A percentile compares a stretch with the other conserved stretches of the same genome.
phyloP scores from a whole-genome alignment of 2,329 filamentous ascomycete genomes.

The Exophiala mesophila region DNA sequence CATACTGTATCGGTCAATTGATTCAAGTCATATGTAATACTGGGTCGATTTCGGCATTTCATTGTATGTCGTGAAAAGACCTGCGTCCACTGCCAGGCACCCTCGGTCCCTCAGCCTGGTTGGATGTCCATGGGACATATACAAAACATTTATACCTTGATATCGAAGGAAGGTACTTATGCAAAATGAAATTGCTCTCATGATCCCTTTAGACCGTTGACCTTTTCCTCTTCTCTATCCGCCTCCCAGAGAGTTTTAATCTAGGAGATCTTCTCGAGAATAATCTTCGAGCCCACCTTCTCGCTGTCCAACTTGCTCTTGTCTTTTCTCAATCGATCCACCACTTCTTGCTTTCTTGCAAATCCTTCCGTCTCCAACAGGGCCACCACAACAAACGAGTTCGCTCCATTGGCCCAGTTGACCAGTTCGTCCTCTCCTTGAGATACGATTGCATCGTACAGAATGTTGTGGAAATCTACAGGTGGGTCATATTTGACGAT shows the following conservation, averaged over 20 bases:
- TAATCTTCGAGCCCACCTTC: constrained; percentile 45
- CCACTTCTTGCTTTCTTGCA: constrained; percentile 59
- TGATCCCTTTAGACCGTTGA: background rate
- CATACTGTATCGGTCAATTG: too few relatives aligned
- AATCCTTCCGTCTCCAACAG: constrained; percentile 73
- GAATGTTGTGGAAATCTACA: constrained; percentile 70
- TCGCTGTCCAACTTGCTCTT: constrained; percentile 48
- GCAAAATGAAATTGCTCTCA: too few relatives aligned
- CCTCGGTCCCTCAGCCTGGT: too few relatives aligned
- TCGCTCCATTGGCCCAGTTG: constrained; percentile 79
- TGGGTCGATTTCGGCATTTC: too few relatives aligned
- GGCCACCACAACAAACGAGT: constrained; percentile 79
- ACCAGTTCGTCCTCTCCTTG: constrained; percentile 49
- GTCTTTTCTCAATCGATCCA: constrained; percentile 63
- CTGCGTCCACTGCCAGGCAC: too few relatives aligned
- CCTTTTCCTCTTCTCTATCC: background rate
- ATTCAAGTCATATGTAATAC: too few relatives aligned
- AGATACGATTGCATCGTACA: constrained; percentile 68
- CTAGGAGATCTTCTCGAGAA: constrained; percentile 33
- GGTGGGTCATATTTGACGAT: constrained; percentile 65
- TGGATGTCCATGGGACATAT: too few relatives aligned
- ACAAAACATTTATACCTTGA: too few relatives aligned
- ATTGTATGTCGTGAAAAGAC: too few relatives aligned
- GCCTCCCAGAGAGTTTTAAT: too few relatives aligned
- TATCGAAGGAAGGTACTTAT: too few relatives aligned